phyloP scores from a whole-genome alignment of 2,329 filamentous ascomycete genomes.

The Talaromyces verruculosus region DNA sequence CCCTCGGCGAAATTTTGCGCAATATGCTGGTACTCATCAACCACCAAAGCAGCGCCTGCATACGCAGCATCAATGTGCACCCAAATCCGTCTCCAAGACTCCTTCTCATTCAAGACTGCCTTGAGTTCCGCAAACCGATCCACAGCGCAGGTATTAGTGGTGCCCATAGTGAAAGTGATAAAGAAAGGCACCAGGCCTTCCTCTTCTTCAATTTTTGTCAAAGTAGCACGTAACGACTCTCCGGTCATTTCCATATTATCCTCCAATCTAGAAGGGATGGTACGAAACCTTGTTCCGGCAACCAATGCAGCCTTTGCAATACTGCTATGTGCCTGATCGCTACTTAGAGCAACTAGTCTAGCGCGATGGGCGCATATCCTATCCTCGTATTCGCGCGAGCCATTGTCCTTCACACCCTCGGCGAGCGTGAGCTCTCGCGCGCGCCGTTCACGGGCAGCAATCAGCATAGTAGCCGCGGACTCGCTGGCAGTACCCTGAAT shows the following conservation, averaged over 20 bases:
- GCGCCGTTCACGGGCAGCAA: constrained; percentile 80
- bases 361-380: constrained; percentile 65
- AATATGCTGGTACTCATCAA: constrained; percentile 75
- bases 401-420: constrained; percentile 45
- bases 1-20: constrained; percentile 56
- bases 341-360: constrained; percentile 76
- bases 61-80: constrained; percentile 94
- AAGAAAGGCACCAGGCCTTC: constrained; percentile 82
- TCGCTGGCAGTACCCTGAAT: constrained; percentile 91
- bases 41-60: constrained; percentile 79
- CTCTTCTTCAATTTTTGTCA: constrained; percentile 64
- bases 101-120: constrained; percentile 48
- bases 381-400: constrained; percentile 64
- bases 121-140: constrained; percentile 76
- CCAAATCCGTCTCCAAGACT: constrained; percentile 66
- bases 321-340: constrained; percentile 75
- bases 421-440: constrained; percentile 60
- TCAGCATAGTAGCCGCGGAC: constrained; percentile 80
- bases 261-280: constrained; percentile 62
- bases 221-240: constrained; percentile 57
- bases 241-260: constrained; percentile 72
- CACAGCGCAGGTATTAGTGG: constrained; percentile 82
- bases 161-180: constrained; percentile 79
- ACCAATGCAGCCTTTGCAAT: constrained; percentile 87
- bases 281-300: constrained; percentile 76